A percentile compares a stretch with the other conserved stretches of the same genome.
Evolutionary conservation across 768 basidiomycete genomes (phyloP).

Genomic region (Leccinum rimulosum): DNA sequence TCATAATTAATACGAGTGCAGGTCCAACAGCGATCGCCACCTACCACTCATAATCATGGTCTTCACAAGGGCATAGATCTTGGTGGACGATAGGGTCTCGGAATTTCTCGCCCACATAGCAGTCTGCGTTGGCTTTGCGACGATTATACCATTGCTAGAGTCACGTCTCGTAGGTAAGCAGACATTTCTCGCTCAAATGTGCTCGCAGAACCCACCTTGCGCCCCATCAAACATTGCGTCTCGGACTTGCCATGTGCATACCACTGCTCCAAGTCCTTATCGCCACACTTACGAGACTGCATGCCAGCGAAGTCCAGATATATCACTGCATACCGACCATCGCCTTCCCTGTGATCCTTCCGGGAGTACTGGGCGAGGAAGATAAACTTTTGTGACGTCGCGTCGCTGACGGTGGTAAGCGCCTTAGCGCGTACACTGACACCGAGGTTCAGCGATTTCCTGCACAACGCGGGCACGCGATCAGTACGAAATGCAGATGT

Average conservation of each 20-base stretch:
- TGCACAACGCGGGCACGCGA: slow-evolving; percentile 26
- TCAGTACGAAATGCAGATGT: background rate
- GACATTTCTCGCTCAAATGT: background rate
- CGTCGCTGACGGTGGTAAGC: slow-evolving; percentile 89
- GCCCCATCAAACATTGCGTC: slow-evolving; percentile 89
- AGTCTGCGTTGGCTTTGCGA: slow-evolving; percentile 77
- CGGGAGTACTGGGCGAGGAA: slow-evolving; percentile 77
- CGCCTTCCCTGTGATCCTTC: slow-evolving; percentile 47
- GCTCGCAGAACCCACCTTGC: slow-evolving; percentile 57
- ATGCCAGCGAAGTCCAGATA: slow-evolving; percentile 81
- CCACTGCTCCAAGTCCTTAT: slow-evolving; percentile 83
- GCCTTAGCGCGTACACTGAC: slow-evolving; percentile 68
- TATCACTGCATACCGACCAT: slow-evolving; percentile 67
- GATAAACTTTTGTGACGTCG: slow-evolving; percentile 94
- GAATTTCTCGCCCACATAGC: slow-evolving; percentile 91
- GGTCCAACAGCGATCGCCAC: slow-evolving; percentile 23
- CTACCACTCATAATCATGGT: slow-evolving; percentile 94
- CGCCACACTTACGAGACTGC: slow-evolving; percentile 63
- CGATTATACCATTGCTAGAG: slow-evolving; percentile 89
- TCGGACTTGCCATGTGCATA: slow-evolving; percentile 66
- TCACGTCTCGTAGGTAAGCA: background rate
- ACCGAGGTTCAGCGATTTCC: slow-evolving; percentile 70
- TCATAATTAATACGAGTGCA: background rate
- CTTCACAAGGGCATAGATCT: slow-evolving; percentile 78
- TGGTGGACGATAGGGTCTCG: slow-evolving; percentile 80